A percentile compares a stretch with the other conserved stretches of the same genome.
phyloP scores from a whole-genome alignment of 805 yeast species.

The Ogataea sp. region DNA sequence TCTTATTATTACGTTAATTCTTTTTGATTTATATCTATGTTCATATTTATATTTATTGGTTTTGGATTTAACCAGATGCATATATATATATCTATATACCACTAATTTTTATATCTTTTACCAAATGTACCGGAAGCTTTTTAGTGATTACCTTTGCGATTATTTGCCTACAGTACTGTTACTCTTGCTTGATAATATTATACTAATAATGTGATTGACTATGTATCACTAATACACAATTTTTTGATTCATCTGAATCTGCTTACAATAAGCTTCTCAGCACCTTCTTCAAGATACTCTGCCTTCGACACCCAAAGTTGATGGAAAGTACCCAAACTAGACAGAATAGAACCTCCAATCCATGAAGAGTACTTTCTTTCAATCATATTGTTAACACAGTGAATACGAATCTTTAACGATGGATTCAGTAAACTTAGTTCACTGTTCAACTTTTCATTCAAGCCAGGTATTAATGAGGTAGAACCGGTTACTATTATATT shows the following conservation, averaged over 20 bases:
- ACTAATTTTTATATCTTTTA: no score
- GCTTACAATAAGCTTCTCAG: slow-evolving; percentile 68
- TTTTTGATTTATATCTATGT: no score
- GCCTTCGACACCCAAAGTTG: slow-evolving; percentile 88
- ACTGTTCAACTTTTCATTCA: slow-evolving; percentile 65
- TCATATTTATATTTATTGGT: no score
- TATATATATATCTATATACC: no score
- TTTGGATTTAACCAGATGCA: no score
- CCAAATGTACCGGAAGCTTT: no score
- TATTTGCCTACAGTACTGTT: no score
- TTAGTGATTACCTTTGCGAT: no score
- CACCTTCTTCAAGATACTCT: slow-evolving; percentile 86
- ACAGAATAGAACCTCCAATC: slow-evolving; percentile 87
- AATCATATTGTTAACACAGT: slow-evolving; percentile 67
- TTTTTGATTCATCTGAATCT: slow-evolving; percentile 62
- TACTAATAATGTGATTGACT: no score
- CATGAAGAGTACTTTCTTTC: slow-evolving; percentile 81
- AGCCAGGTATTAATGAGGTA: slow-evolving; percentile 69
- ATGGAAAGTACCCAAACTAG: slow-evolving; percentile 89
- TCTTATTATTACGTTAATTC: no score
- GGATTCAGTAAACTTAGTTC: slow-evolving; percentile 70
- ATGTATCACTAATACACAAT: no score
- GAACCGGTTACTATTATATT: slow-evolving; percentile 87
- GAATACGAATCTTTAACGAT: slow-evolving; percentile 76
- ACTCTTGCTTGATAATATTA: no score